Conservation (phyloP, 2,329 filamentous ascomycete species). For the Fusarium odoratissimum region DNA sequence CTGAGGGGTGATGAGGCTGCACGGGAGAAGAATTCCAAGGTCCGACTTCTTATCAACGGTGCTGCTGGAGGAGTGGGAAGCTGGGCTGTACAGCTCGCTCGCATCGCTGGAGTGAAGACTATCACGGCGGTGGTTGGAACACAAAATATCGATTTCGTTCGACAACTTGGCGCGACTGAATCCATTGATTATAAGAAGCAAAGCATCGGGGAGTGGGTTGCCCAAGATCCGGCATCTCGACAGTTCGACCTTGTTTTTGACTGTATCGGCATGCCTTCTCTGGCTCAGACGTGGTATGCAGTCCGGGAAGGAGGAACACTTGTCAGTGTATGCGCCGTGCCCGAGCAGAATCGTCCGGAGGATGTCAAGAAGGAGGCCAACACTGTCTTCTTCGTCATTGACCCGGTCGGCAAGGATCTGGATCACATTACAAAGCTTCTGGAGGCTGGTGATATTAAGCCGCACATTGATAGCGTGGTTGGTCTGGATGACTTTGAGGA, state of each 20-base stretch:
- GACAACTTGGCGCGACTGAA: conserved; percentile 22
- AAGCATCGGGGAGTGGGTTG: conserved; percentile 20
- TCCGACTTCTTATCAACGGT: conserved; percentile 20
- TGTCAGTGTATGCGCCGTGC: conserved; percentile 15
- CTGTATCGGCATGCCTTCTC: conserved; percentile 24
- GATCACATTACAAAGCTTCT: conserved; percentile 18
- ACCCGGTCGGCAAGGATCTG: conserved; percentile 22
- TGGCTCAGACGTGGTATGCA: conserved; percentile 25
- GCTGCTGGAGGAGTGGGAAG: conserved; percentile 25
- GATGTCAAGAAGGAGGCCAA: conserved; percentile 18
- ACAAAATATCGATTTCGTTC: conserved; percentile 6
- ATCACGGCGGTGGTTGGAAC: conserved; percentile 7
- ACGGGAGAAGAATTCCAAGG: background rate
- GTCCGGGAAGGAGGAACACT: conserved; percentile 21
- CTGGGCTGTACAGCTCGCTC: conserved; percentile 30
- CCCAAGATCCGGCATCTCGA: background rate
- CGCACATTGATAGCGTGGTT: conserved; percentile 31
- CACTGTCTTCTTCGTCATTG: conserved; percentile 28
- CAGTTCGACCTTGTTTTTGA: conserved; percentile 31
- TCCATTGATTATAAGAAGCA: conserved; percentile 29
- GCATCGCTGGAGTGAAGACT: background rate
- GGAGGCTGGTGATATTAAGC: conserved; percentile 25
- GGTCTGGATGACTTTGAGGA: conserved; percentile 7
- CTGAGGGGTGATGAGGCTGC: background rate
- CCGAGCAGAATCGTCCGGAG: conserved; percentile 19